Evolutionary conservation across 371 early-diverging fungal genomes (phyloP), one percentile per base, ranked within the genome.

Genomic region (Rhizomucor pusillus): DNA sequence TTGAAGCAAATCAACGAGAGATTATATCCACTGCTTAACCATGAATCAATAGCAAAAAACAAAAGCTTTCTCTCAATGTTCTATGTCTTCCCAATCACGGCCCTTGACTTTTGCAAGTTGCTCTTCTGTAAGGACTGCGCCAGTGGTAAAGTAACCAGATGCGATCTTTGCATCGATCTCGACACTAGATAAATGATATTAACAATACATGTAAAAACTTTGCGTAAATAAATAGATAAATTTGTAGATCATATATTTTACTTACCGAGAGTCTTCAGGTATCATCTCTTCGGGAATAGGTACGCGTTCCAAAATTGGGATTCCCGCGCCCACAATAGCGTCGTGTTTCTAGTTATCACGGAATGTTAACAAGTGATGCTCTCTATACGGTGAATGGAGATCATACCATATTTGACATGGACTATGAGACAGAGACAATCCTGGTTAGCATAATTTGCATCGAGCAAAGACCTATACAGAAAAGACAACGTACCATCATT

Each of bases 91-190:
- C 92, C 92, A 92, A 45, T 80, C 84, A 48, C 93, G 87, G 4
- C 94, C 94, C 58, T 88, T 89, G 23, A 90, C 88, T 13, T 73
- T 60, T 10, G 80, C 62, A 37, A 92, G 66, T 40, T 82, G 82
- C n/a, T 76, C 75, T 7, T 72, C 77, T 11, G 70, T 73, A 5
- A 88, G 79, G 7, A 80, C 79, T 3, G 64, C 62, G 20, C 87
- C 88, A 10, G 77, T 80, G 2, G 91, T 89, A 65, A 96, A 95
- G 75, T 97, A 97, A 0, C 97, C 97, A 9, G 91, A 81, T 9
- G 96, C 97, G 58, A 97, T 88, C 77, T 97, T 97, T 53, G 97
- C 97, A 59, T 95, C 94, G 63, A 97, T 97, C 71, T 97, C 97
- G 22, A 97, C 97, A 60, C 85, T 78, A 55, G 6, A 54, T 10